Evolutionary conservation across 345 rosid species (phyloP), one percentile per base, ranked within the genome.

Genomic region (Dovyalis caffra): DNA sequence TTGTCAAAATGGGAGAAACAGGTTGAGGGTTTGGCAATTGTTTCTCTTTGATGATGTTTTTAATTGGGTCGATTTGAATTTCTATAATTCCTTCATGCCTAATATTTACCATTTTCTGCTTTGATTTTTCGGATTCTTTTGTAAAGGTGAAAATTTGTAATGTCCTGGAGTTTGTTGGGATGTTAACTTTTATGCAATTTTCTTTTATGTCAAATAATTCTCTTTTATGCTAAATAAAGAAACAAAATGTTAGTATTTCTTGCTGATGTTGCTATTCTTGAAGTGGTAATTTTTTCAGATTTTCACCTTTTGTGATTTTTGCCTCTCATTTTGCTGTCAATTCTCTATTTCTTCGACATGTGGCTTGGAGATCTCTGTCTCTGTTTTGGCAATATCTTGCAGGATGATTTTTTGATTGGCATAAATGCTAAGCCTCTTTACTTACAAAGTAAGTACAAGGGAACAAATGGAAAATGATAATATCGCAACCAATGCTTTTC

Each of bases 281-380:
- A 53, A 74, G 61, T 25, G 68, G 45, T n/a, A 45, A 78, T 28
- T 25, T 56, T 68, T 75, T 64, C 76, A 74, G 79, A 73, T 74
- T 37, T 65, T 76, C 3, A 75, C 56, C 62, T 26, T 21, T 15
- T 62, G 56, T 78, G 60, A 64, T 38, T 51, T 67, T 68, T 32
- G 58, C 68, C 70, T 38, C 1, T 63, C 10, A 20, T 70, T 70
- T 72, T 62, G 79, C 80, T 75, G 79, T 81, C 76, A 58, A 14
- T 9, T 74, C 68, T 77, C 60, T 45, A 63, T 26, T 38, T 71
- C 74, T 62, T 69, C 28, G 14, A 53, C 18, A 67, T 74, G 65
- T 66, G 33, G 62, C 31, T 71, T 64, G 75, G 71, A 75, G 72
- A 9, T 32, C 31, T 34, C 45, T 33, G 29, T 16, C 33, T 69